Conservation (phyloP, 495 filamentous ascomycete species). For the Penicillium argentinense region DNA sequence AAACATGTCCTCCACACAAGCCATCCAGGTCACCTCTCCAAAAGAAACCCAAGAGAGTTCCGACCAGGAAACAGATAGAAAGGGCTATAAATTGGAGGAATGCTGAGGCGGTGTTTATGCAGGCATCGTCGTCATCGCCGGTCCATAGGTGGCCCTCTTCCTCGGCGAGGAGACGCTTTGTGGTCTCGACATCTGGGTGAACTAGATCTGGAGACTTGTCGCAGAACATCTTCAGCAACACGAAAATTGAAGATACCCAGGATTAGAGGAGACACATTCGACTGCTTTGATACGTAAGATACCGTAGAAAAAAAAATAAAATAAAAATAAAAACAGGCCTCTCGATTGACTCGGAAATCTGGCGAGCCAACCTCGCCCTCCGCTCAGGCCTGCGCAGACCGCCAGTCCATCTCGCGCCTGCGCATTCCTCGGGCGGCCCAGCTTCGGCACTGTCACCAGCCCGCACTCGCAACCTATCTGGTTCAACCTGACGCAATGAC, state of each 20-base stretch:
- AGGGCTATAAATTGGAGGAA: constrained; percentile 8
- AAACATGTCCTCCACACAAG: constrained; percentile 20
- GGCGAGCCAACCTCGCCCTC: background rate
- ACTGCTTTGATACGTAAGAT: background rate
- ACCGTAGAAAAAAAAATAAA: background rate
- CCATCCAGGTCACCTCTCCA: constrained; percentile 18
- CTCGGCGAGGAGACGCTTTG: constrained; percentile 15
- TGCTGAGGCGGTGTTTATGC: background rate
- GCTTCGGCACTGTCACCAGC: background rate
- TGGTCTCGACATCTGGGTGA: background rate
- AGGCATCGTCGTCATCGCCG: background rate
- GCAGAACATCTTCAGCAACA: constrained; percentile 1
- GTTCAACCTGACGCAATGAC: constrained; percentile 4
- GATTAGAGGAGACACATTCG: too few species aligned
- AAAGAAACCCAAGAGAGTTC: constrained; percentile 26
- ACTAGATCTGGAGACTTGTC: constrained; percentile 2
- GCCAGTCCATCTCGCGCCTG: constrained; percentile 9
- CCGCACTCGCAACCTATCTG: background rate
- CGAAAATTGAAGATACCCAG: background rate
- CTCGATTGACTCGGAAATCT: background rate
- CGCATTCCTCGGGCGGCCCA: background rate
- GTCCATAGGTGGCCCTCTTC: constrained; percentile 14
- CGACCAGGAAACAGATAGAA: constrained; percentile 7
- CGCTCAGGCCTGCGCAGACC: constrained; percentile 5
- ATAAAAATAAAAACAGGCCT: background rate